Conservation (phyloP, 768 basidiomycete species). For the Dacryopinax primogenitus region DNA sequence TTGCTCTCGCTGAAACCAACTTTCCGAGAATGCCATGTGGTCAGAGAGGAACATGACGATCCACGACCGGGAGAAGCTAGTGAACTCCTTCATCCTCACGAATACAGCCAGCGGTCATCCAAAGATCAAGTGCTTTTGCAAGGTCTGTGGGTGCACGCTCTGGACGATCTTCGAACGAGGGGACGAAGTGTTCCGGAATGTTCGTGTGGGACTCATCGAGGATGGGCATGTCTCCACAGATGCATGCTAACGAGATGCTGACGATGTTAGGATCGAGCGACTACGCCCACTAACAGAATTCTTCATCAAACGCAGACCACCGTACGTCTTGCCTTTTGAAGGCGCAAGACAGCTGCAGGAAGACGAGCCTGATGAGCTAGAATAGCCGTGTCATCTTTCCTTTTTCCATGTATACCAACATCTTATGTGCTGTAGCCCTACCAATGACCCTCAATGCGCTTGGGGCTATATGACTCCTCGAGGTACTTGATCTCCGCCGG, state of each 20-base stretch:
- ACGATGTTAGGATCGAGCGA: neutral
- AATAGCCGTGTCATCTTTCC: neutral
- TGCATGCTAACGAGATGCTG: neutral
- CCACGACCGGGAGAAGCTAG: neutral
- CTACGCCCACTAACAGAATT: neutral
- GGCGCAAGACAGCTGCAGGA: neutral
- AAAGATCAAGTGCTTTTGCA: neutral
- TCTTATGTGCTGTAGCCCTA: too few species aligned
- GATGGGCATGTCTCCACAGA: neutral
- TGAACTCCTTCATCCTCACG: neutral
- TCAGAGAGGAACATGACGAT: neutral
- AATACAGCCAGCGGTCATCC: neutral
- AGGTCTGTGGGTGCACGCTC: neutral
- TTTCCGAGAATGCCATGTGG: neutral
- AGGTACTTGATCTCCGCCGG: conserved; percentile 16
- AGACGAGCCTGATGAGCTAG: neutral
- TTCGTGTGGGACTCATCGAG: neutral
- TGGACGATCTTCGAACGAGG: neutral
- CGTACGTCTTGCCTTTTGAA: neutral
- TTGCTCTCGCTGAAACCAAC: neutral
- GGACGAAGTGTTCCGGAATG: neutral
- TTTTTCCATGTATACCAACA: neutral
- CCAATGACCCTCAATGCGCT: neutral
- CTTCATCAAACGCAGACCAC: neutral
- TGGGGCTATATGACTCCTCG: conserved; percentile 14